Base-by-base conservation (phyloP, 495 filamentous ascomycete species). In the Penicillium roqueforti region DNA sequence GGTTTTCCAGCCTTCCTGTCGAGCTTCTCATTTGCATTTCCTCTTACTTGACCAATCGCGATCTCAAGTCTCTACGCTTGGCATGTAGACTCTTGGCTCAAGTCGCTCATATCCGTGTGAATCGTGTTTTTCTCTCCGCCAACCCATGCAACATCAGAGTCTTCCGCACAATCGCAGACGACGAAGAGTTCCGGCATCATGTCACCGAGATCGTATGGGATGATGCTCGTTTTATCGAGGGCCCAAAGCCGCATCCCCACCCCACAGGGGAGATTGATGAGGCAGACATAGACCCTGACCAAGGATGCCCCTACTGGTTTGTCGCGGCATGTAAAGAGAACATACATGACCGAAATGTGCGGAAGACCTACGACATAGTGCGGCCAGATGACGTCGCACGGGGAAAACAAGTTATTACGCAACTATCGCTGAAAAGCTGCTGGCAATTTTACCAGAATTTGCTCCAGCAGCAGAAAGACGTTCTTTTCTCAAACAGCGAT, bases 251-350 rank as follows among this genome's bases (percentile, higher is more conserved):
- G 37, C 50, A 52, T 1, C 34, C 26, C 6, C 26, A 28, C 26
- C 26, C 6, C 7, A 7, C 7, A 8, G 7, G 26, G 26, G 26
- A 28, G 7, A 8, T 28, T 28, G 6, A 28, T 7, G 26, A 28
- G 26, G 6, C 26, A 28, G 26, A 28, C 7, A 54, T 45, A 31
- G 25, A 50, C 4, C 29, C 38, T 16, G 39, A 50, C 42, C 46
- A 67, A 16, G 56, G 51, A 38, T 62, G 58, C 47, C 64, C 64
- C 1, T 41, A 18, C 14, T 62, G 57, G 61, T 62, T 67, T n/a
- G 16, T 22, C 18, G 26, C 62, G 32, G 43, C 34, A 40, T 64
- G 57, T 25, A 34, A 57, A 26, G 41, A 57, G 16, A 68, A 65
- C 36, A 45, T 26, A 37, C 2, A 47, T 61, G n/a, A n/a, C n/a